phyloP scores from a whole-genome alignment of 345 rosid species.

The Carallia pectinifolia region DNA sequence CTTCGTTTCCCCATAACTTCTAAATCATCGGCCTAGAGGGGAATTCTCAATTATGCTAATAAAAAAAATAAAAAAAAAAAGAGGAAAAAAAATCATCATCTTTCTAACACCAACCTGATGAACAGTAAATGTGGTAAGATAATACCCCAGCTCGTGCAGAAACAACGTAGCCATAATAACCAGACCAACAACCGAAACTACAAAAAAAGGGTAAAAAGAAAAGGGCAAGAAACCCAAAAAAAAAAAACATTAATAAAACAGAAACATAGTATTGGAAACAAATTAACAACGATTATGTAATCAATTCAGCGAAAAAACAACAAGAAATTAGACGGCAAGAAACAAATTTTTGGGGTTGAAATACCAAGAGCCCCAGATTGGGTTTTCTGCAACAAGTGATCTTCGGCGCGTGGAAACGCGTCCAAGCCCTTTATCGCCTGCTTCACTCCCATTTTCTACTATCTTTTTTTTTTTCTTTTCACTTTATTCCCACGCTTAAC shows the following conservation, averaged over 20 bases:
- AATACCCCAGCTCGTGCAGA: constrained; percentile 86
- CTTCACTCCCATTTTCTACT: constrained; percentile 62
- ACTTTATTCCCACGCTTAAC: neutral
- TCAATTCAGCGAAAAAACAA: neutral
- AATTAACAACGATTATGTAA: neutral
- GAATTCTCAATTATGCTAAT: neutral
- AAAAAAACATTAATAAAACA: neutral
- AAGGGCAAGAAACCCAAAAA: neutral
- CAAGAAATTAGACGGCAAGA: neutral
- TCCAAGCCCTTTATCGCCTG: constrained; percentile 82
- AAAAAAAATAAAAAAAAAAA: neutral
- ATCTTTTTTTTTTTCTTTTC: neutral
- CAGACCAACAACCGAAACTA: constrained; percentile 85
- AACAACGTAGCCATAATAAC: constrained; percentile 81
- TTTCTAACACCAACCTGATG: constrained; percentile 59
- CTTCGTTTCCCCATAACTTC: no score
- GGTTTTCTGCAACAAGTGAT: constrained; percentile 86
- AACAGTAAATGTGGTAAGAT: constrained; percentile 69
- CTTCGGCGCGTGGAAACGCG: constrained; percentile 98
- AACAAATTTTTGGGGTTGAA: neutral
- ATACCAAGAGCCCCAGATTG: constrained; percentile 92
- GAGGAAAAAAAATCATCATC: no score
- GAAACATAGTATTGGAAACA: neutral
- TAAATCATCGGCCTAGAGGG: no score
- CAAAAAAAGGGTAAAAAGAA: constrained; percentile 23